Conservation (phyloP, 2,329 filamentous ascomycete species). For the Calonectria hawksworthii region DNA sequence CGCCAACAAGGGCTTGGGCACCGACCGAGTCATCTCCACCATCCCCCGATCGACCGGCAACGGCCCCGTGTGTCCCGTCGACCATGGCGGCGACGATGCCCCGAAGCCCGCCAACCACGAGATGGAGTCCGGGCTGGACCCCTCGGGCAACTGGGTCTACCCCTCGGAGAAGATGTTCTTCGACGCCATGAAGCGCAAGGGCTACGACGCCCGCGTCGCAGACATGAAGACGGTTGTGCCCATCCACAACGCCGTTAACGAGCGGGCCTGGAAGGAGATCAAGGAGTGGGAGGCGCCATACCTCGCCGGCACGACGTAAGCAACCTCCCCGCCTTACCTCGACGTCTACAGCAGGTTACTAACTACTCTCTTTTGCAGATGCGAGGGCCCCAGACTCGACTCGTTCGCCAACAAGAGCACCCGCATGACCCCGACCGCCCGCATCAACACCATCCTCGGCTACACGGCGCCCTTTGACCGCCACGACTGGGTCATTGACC, state of each 20-base stretch:
- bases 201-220: conserved; percentile 75
- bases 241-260: conserved; percentile 99
- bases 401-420: conserved; percentile 83
- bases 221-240: conserved; percentile 95
- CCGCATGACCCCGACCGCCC: conserved; percentile 83
- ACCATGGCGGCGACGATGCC: conserved; percentile 49
- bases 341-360: neutral
- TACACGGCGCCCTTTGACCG: conserved; percentile 94
- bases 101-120: conserved; percentile 77
- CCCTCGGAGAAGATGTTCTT: conserved; percentile 98
- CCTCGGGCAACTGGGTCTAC: conserved; percentile 94
- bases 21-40: conserved; percentile 80
- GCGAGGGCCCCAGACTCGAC: conserved; percentile 84
- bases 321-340: neutral
- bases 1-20: conserved; percentile 64
- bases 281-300: conserved; percentile 86
- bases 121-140: conserved; percentile 80
- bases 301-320: conserved; percentile 68
- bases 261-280: conserved; percentile 95
- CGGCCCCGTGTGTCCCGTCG: conserved; percentile 54
- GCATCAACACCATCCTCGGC: conserved; percentile 86
- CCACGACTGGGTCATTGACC: conserved; percentile 97
- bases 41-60: conserved; percentile 76
- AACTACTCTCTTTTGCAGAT: conserved; percentile 48
- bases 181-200: conserved; percentile 94